A percentile compares a stretch with the other conserved stretches of the same genome.
Evolutionary conservation across 2,329 filamentous ascomycete genomes (phyloP).

Genomic region (Drechslerella coelobrocha): DNA sequence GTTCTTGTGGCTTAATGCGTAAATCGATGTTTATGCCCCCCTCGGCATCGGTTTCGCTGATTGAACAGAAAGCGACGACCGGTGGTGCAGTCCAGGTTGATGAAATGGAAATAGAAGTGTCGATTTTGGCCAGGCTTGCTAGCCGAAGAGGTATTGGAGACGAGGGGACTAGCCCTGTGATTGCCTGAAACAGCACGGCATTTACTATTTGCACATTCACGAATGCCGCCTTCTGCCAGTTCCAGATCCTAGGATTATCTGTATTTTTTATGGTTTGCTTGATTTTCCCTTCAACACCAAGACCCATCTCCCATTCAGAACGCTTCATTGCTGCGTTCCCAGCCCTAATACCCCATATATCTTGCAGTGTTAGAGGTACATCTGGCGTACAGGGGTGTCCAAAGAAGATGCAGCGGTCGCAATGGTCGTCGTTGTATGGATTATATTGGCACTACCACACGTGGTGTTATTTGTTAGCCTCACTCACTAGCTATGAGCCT

Average conservation of each 20-base stretch:
- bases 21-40: neutral
- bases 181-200: conserved; percentile 6
- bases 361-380: neutral
- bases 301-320: conserved; percentile 1
- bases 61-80: neutral
- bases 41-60: neutral
- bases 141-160: neutral
- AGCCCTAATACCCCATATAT: neutral
- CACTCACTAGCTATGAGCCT: too few relatives aligned
- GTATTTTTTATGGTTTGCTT: neutral
- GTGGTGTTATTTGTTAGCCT: too few relatives aligned
- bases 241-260: neutral
- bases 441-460: too few relatives aligned
- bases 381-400: too few relatives aligned
- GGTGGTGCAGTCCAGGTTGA: neutral
- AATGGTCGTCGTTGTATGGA: too few relatives aligned
- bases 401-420: too few relatives aligned
- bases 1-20: neutral
- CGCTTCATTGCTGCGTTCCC: neutral
- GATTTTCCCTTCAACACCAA: conserved; percentile 9
- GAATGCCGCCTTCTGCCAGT: conserved; percentile 6
- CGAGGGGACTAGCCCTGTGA: neutral
- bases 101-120: too few relatives aligned
- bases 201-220: conserved; percentile 18
- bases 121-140: too few relatives aligned